These are phyloP conservation scores for Blastomyces gilchristii DNA, from an alignment of 2,329 filamentous ascomycete genomes.

Conservation along the genomic window DNA sequence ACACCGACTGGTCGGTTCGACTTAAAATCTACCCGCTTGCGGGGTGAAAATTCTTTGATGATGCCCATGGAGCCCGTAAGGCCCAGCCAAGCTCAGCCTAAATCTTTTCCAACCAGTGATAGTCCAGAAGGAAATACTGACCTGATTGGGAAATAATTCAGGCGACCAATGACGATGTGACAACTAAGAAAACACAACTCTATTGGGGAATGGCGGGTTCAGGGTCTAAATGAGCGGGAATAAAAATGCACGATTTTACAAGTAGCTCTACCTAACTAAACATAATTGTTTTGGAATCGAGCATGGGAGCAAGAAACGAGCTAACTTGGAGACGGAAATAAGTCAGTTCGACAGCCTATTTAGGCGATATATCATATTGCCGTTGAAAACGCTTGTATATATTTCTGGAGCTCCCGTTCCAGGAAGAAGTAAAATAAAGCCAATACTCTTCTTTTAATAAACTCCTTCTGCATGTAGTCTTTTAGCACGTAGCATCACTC, in stretches of 20 bases:
- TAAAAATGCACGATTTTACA: not conserved
- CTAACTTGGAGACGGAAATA: not conserved
- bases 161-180: not conserved
- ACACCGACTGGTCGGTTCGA: not conserved
- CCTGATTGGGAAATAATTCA: slow-evolving; percentile 19
- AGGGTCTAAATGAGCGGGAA: not conserved
- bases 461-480: not conserved
- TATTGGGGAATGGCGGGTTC: not conserved
- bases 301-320: not conserved
- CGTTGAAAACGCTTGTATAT: not conserved
- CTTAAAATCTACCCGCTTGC: no score
- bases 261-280: not conserved
- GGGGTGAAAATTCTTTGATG: not conserved
- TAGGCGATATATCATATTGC: not conserved
- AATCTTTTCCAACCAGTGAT: slow-evolving; percentile 4
- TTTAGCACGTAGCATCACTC: not conserved
- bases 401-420: not conserved
- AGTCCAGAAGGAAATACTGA: slow-evolving; percentile 18
- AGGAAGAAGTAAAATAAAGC: not conserved
- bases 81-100: not conserved
- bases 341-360: not conserved
- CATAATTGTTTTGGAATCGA: not conserved
- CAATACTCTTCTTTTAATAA: not conserved
- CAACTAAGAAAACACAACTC: not conserved
- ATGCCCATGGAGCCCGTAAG: no score